Conservation (phyloP, 768 basidiomycete genomes). For the Trametes villosa region DNA sequence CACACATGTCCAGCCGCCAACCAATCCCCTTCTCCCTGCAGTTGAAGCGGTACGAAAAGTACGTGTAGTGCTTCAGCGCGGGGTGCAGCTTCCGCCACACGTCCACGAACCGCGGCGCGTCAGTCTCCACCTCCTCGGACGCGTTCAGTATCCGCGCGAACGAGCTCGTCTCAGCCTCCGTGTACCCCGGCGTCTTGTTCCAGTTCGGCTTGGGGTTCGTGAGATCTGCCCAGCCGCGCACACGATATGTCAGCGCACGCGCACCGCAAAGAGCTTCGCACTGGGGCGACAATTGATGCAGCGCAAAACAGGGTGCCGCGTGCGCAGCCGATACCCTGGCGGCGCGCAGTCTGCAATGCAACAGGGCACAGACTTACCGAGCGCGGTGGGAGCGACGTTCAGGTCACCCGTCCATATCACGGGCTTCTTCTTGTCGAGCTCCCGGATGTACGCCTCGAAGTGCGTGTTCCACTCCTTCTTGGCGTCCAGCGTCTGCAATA, state of each 20-base stretch:
- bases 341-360: background rate
- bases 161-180: conserved; percentile 77
- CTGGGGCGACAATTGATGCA: background rate
- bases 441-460: conserved; percentile 73
- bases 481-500: conserved; percentile 63
- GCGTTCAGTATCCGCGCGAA: conserved; percentile 71
- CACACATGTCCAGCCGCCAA: conserved; percentile 90
- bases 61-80: conserved; percentile 74
- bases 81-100: conserved; percentile 80
- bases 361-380: conserved; percentile 47
- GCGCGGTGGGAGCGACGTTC: conserved; percentile 81
- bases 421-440: conserved; percentile 77
- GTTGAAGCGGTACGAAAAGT: conserved; percentile 84
- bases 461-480: conserved; percentile 83
- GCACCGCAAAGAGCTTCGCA: background rate
- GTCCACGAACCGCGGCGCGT: conserved; percentile 60
- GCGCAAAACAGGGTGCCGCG: background rate
- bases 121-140: conserved; percentile 36
- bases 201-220: conserved; percentile 73
- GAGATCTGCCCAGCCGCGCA: conserved; percentile 55
- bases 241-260: background rate
- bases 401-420: conserved; percentile 90
- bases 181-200: conserved; percentile 90
- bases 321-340: background rate
- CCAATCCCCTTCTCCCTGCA: conserved; percentile 81